phyloP scores from a whole-genome alignment of 306 rosid genomes.

The Luffa acutangula region DNA sequence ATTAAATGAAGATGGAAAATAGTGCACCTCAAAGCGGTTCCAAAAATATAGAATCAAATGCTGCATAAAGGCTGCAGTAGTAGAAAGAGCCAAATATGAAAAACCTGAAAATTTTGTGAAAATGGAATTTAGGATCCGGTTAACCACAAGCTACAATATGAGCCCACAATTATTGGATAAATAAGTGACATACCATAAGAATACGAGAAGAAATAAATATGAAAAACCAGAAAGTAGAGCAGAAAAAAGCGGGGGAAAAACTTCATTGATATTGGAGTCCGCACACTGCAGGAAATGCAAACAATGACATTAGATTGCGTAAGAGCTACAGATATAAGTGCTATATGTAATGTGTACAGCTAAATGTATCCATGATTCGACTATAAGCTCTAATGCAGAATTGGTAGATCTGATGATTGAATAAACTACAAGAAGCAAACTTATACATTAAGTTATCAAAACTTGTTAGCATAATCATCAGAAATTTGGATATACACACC shows the following conservation, averaged over 20 bases:
- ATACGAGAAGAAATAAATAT: conserved; percentile 95
- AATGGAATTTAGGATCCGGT: neutral
- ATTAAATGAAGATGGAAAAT: neutral
- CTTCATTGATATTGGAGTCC: conserved; percentile 99
- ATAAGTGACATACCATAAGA: conserved; percentile 50
- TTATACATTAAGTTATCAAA: neutral
- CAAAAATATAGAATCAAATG: conserved; percentile 92
- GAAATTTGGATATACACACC: neutral
- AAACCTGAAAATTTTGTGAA: conserved; percentile 46
- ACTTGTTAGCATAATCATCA: neutral
- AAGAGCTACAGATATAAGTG: neutral
- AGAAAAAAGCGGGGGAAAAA: conserved; percentile 98
- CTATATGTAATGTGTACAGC: neutral
- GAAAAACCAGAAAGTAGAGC: conserved; percentile 92
- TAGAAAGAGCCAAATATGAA: conserved; percentile 91
- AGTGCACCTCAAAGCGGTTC: conserved; percentile 88
- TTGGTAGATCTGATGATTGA: neutral
- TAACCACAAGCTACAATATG: neutral
- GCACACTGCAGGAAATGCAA: conserved; percentile 61
- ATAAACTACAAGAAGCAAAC: neutral
- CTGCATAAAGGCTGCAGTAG: conserved; percentile 97
- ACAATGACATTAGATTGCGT: conserved; percentile 23
- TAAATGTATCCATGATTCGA: neutral
- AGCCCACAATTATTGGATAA: conserved; percentile 1
- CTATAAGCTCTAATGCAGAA: neutral